Percentiles rank a stretch among this genome's conserved stretches.
Evolutionary conservation across 73 alveolate genomes (phyloP).

Genomic region (Loxodes magnus): DNA sequence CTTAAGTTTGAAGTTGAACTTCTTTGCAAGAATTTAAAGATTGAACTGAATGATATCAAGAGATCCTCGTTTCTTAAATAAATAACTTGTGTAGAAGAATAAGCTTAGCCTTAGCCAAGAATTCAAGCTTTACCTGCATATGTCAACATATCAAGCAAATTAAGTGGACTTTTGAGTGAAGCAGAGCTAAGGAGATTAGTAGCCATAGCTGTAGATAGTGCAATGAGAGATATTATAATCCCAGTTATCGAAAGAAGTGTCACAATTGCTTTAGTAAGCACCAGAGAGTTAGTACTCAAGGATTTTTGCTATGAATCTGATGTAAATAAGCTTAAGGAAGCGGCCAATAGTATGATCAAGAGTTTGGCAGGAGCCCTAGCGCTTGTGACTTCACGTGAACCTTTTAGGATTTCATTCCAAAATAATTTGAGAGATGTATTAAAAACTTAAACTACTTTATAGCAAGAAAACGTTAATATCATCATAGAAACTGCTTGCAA

Average conservation of each 20-base stretch:
- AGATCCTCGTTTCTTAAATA: too few relatives aligned
- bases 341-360: constrained; percentile 75
- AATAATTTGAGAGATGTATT: constrained; percentile 58
- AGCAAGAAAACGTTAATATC: constrained; percentile 5
- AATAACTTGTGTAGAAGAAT: too few relatives aligned
- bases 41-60: too few relatives aligned
- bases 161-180: constrained; percentile 3
- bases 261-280: constrained; percentile 89
- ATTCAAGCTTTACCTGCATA: constrained; percentile 11
- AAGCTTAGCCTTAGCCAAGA: constrained; percentile 8
- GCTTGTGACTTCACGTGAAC: constrained; percentile 94
- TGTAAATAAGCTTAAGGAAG: constrained; percentile 67
- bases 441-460: neutral
- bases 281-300: constrained; percentile 90
- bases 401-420: constrained; percentile 67
- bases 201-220: constrained; percentile 66
- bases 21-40: too few relatives aligned
- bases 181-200: constrained; percentile 44
- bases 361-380: constrained; percentile 93
- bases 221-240: constrained; percentile 78
- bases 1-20: too few relatives aligned
- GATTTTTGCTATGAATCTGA: constrained; percentile 91
- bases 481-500: constrained; percentile 19
- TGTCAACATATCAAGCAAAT: constrained; percentile 3
- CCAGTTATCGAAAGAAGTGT: constrained; percentile 97